Base-by-base conservation (phyloP, 108 stramenopile species). In the Bacterosira constricta region DNA sequence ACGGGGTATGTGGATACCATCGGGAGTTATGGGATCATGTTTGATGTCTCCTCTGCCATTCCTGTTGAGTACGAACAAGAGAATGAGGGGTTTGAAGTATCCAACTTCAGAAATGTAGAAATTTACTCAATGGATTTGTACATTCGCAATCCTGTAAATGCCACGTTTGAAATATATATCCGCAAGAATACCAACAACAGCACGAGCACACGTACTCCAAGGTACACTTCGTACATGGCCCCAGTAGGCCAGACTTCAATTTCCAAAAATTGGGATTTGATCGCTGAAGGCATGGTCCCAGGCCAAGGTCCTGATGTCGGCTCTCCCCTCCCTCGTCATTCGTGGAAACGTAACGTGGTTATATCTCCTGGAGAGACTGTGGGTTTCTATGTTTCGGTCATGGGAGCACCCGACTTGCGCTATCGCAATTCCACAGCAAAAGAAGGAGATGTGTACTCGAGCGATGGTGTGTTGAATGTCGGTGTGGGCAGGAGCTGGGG, bases 401-500 rank as follows among this genome's bases (percentile, higher is more conserved):
- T 67, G 54, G 60, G 60, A 34, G 58, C 49, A 6, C 75, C 75
- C 13, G 30, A 76, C 60, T 58, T 76, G 30, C 58, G 75, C 2
- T 76, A 76, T 38, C 58, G 75, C 29, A 67, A 66, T 6, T 67
- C 66, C 1, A 20, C 38, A 6, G 12, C 61, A 23, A 41, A 57
- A 3, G 75, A 76, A 53, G 75, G 75, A 26, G 47, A 31, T 17
- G 37, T 76, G 4, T 76, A 49, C 44, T 25, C 50, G 26, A 57
- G 34, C 9, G 75, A 76, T 51, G 75, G 66, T 12, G 42, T 60
- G 8, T 44, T 76, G 20, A 54, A 27, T n/a, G 58, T 76, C 26
- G 66, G 64, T 39, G 75, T 76, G 9, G 75, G 75, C 23, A 66
- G 75, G 51, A 67, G 66, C 15, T 76, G 75, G 75, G 75, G 75